Evolutionary conservation across 768 basidiomycete species (phyloP).

Genomic region (Cystofilobasidium macerans): DNA sequence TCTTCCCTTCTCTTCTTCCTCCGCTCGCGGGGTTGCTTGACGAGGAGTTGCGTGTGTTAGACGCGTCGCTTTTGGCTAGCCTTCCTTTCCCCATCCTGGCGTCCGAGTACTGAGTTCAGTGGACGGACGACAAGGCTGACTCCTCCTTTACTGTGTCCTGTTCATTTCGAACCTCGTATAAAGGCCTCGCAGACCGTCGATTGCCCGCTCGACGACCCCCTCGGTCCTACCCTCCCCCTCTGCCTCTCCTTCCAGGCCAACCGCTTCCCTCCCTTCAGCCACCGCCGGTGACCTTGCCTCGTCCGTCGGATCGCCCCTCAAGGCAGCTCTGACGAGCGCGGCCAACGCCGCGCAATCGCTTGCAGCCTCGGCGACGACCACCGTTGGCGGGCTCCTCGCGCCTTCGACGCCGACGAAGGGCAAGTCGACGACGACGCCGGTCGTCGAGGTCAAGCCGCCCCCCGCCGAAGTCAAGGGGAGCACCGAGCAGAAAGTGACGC

Average conservation of each 20-base stretch:
- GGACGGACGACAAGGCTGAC: too few relatives aligned
- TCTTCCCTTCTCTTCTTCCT: neutral
- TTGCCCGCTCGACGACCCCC: slow-evolving; percentile 20
- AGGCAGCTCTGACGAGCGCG: neutral
- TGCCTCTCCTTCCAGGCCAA: neutral
- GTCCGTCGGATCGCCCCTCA: neutral
- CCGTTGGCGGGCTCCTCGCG: slow-evolving; percentile 17
- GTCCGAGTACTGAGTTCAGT: too few relatives aligned
- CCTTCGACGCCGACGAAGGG: slow-evolving; percentile 1
- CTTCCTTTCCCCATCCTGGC: too few relatives aligned
- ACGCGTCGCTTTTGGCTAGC: too few relatives aligned
- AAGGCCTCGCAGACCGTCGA: slow-evolving; percentile 11
- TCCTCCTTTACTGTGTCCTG: neutral
- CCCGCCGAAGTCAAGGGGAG: slow-evolving; percentile 5
- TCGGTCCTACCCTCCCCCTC: neutral
- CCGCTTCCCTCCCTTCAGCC: slow-evolving; percentile 1
- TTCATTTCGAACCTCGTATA: neutral
- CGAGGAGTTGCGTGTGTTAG: too few relatives aligned
- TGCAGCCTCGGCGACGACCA: neutral
- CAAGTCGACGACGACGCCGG: neutral
- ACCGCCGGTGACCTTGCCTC: neutral
- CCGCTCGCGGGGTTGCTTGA: neutral
- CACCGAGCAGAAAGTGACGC: slow-evolving; percentile 74
- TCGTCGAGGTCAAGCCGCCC: neutral
- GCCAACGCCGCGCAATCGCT: neutral